Evolutionary conservation across 2,329 filamentous ascomycete species (phyloP).

Genomic region (Neofusicoccum laricinum): DNA sequence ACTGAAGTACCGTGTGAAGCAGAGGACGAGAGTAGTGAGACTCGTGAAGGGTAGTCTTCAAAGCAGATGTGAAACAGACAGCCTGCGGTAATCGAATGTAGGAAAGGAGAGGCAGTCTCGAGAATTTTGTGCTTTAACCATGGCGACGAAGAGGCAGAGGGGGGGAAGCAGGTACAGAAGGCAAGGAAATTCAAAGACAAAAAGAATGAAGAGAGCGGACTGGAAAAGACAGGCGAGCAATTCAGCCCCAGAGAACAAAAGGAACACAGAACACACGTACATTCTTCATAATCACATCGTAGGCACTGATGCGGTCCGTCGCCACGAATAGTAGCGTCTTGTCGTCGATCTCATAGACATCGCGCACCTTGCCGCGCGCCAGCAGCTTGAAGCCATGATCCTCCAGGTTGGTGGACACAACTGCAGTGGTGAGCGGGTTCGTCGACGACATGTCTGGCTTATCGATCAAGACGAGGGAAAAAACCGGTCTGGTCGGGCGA

Average conservation of each 20-base stretch:
- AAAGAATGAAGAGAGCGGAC: too few species aligned
- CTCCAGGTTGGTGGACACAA: conserved; percentile 33
- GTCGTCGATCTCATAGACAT: conserved; percentile 71
- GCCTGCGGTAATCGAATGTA: too few species aligned
- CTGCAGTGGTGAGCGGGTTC: neutral
- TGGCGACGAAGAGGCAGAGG: neutral
- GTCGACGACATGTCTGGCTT: conserved; percentile 24
- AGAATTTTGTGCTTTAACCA: too few species aligned
- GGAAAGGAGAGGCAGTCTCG: too few species aligned
- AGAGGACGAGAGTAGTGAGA: too few species aligned
- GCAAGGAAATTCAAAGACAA: neutral
- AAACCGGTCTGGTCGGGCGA: neutral
- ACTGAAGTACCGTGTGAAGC: too few species aligned
- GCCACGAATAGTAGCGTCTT: conserved; percentile 76
- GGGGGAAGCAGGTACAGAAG: too few species aligned
- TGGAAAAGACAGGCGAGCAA: neutral
- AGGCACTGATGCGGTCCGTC: conserved; percentile 90
- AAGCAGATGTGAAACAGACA: too few species aligned
- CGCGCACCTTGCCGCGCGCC: conserved; percentile 72
- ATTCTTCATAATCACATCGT: conserved; percentile 87
- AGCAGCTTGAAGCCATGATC: conserved; percentile 44
- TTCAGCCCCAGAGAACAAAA: neutral
- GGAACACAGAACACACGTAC: conserved; percentile 43
- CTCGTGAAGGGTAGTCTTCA: too few species aligned
- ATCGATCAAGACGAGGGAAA: neutral